Evolutionary conservation across 352 stramenopile genomes (phyloP).

Genomic region (Saprolegnia diclina): DNA sequence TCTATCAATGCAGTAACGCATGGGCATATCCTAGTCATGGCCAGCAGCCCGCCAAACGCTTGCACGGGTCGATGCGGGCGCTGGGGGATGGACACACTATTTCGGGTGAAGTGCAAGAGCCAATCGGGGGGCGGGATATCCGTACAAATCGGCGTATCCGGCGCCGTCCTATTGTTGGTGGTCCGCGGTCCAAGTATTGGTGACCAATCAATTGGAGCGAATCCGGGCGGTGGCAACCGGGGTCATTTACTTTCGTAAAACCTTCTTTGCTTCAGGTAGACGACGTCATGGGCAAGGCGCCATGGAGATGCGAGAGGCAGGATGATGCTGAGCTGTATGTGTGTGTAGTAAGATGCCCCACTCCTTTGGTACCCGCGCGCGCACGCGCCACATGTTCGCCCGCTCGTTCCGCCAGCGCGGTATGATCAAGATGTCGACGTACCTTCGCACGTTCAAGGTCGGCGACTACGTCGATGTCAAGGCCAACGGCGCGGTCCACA

Average conservation of each 20-base stretch:
- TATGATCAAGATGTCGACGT: conserved; percentile 95
- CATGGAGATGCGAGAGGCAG: not conserved
- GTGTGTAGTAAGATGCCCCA: conserved; percentile 89
- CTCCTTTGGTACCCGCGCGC: conserved; percentile 97
- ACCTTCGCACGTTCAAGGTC: conserved; percentile 98
- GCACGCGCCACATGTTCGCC: conserved; percentile 99
- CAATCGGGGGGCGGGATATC: too few relatives aligned
- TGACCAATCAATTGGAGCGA: conserved; percentile 19
- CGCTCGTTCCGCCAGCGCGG: conserved; percentile 97
- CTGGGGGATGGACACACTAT: not conserved
- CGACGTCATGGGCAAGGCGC: not conserved
- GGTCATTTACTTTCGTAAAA: conserved; percentile 30
- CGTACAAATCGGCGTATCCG: not conserved
- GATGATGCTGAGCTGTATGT: conserved; percentile 2
- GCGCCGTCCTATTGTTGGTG: conserved; percentile 25
- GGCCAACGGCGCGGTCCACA: conserved; percentile 98
- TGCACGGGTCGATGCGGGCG: too few relatives aligned
- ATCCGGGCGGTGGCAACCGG: too few relatives aligned
- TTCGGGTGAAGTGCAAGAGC: not conserved
- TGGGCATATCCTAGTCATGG: too few relatives aligned
- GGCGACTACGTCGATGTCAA: conserved; percentile 99
- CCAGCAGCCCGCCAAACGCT: too few relatives aligned
- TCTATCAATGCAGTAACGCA: too few relatives aligned
- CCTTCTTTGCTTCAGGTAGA: conserved; percentile 28
- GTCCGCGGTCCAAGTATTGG: conserved; percentile 17